Percentiles rank a stretch among this genome's conserved stretches.
Evolutionary conservation across 371 early-diverging fungal genomes (phyloP).

Genomic region (Coemansia sp.): DNA sequence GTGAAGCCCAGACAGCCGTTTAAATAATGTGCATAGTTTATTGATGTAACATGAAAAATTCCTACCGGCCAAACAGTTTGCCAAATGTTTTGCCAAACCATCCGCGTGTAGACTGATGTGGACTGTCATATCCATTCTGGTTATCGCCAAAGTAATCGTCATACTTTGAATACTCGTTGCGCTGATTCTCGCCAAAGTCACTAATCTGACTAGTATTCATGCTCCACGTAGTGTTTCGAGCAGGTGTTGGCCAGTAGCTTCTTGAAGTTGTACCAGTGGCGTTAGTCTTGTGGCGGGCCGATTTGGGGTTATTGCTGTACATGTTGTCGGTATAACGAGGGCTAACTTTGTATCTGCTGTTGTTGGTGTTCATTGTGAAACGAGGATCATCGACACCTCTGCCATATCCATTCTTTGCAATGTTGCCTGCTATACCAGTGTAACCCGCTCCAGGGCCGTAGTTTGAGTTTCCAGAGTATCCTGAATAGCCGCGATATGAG

Average conservation of each 20-base stretch:
- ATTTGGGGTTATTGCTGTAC: not conserved
- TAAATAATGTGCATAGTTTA: not conserved
- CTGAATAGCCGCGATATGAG: conserved; percentile 4
- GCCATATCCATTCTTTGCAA: not conserved
- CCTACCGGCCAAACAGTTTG: conserved; percentile 1
- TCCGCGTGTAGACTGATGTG: not conserved
- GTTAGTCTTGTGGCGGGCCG: not conserved
- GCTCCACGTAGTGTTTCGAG: conserved; percentile 9
- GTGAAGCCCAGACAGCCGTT: not conserved
- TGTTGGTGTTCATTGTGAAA: not conserved
- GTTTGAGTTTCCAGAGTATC: not conserved
- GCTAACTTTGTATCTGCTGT: not conserved
- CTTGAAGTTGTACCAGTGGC: not conserved
- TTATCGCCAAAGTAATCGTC: conserved; percentile 4
- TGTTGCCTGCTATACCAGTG: conserved; percentile 4
- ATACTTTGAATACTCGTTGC: conserved; percentile 4
- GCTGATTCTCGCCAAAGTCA: conserved; percentile 5
- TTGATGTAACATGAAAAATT: not conserved
- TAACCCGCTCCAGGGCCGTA: conserved; percentile 1
- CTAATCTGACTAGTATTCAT: conserved; percentile 9
- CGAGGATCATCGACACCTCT: not conserved
- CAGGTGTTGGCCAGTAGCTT: conserved; percentile 13
- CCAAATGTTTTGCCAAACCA: conserved; percentile 7
- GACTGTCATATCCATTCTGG: not conserved
- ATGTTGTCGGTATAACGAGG: not conserved